Conservation (phyloP, 257 asterid species). For the Solanum bulbocastanum region DNA sequence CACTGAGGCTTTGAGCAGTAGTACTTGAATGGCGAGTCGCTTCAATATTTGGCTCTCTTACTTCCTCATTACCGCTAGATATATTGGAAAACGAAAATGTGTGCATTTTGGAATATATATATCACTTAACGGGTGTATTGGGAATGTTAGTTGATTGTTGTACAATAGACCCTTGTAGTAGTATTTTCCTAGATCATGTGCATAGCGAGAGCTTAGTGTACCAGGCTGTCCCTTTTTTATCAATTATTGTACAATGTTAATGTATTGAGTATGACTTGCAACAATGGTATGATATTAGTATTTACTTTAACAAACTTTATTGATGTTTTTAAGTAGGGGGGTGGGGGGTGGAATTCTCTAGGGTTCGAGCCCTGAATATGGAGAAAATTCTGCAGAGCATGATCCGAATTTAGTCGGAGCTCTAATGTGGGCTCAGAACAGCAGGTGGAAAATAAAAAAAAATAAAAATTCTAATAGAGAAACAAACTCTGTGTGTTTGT, state of each 20-base stretch:
- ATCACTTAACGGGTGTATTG: not conserved
- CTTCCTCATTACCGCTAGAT: conserved; percentile 3
- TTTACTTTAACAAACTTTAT: not conserved
- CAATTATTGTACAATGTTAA: not conserved
- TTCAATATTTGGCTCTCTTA: not conserved
- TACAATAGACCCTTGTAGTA: not conserved
- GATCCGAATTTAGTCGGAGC: too few species aligned
- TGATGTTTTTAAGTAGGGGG: not conserved
- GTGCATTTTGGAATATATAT: not conserved
- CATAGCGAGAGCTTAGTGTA: not conserved
- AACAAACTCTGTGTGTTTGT: not conserved
- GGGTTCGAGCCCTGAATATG: too few species aligned
- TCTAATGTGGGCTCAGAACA: too few species aligned
- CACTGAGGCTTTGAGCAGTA: conserved; percentile 39
- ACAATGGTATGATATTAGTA: not conserved
- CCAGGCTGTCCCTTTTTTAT: not conserved
- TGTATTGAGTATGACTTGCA: not conserved
- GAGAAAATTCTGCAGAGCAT: too few species aligned
- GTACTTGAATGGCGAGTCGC: not conserved
- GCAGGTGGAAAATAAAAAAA: too few species aligned
- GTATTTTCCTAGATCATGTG: not conserved
- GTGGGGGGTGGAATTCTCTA: too few species aligned
- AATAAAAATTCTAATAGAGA: not conserved
- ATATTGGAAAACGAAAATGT: not conserved
- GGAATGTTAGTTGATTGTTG: not conserved